phyloP scores from a whole-genome alignment of 2,329 filamentous ascomycete genomes.

The Teratosphaeria pseudoeucalypti region DNA sequence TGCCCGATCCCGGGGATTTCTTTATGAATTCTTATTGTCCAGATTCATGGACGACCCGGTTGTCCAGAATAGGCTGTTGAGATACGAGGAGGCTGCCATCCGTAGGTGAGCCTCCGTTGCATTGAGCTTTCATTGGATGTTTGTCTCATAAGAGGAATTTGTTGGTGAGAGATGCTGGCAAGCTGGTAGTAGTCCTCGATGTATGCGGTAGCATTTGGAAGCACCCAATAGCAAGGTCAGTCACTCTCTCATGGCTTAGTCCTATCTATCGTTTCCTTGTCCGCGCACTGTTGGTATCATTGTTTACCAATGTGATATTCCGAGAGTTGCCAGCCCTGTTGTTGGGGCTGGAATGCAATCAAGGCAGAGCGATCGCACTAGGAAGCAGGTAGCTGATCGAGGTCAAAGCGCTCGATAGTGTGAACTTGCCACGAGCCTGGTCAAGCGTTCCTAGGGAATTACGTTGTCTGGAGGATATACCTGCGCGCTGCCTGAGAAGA shows the following conservation, averaged over 20 bases:
- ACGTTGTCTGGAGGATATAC: too few species aligned
- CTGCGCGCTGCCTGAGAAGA: too few species aligned
- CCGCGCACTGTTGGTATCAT: slow-evolving; percentile 30
- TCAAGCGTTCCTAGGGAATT: too few species aligned
- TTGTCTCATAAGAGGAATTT: slow-evolving; percentile 25
- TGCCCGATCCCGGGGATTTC: slow-evolving; percentile 38
- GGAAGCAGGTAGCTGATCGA: slow-evolving; percentile 27
- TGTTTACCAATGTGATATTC: slow-evolving; percentile 35
- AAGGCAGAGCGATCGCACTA: slow-evolving; percentile 33
- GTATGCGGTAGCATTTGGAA: slow-evolving; percentile 29
- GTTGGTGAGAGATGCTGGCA: slow-evolving; percentile 30
- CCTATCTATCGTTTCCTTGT: background rate
- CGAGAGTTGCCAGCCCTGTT: slow-evolving; percentile 41
- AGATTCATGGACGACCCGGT: slow-evolving; percentile 38
- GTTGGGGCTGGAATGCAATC: slow-evolving; percentile 36
- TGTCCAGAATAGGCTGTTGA: slow-evolving; percentile 37
- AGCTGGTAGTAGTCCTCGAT: slow-evolving; percentile 42
- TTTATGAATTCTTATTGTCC: slow-evolving; percentile 25
- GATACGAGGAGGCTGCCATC: slow-evolving; percentile 26
- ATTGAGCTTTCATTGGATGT: slow-evolving; percentile 37
- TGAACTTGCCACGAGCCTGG: too few species aligned
- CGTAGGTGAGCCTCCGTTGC: slow-evolving; percentile 32
- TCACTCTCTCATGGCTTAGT: background rate
- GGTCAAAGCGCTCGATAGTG: slow-evolving; percentile 38
- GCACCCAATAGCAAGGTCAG: slow-evolving; percentile 11